phyloP scores from a whole-genome alignment of 441 rosid species.

The Melastoma candidum region DNA sequence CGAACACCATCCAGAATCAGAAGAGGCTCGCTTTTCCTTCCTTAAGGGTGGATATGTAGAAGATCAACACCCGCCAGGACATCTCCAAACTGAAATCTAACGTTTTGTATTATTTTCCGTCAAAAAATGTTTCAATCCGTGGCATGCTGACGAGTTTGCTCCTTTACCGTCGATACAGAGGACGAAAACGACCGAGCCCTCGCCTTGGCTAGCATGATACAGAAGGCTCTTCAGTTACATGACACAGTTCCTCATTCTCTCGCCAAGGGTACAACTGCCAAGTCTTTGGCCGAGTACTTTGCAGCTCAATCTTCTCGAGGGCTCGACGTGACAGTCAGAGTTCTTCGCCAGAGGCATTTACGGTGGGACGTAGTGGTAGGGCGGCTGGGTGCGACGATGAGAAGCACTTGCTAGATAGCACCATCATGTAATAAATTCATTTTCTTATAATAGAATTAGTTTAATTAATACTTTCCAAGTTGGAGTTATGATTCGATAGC shows the following conservation, averaged over 20 bases:
- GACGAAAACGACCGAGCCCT: slow-evolving; percentile 37
- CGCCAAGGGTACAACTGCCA: slow-evolving; percentile 35
- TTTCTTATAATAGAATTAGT: no score
- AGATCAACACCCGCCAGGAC: slow-evolving; percentile 50
- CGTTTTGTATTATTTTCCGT: background rate
- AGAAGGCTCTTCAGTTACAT: slow-evolving; percentile 57
- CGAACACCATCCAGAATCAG: slow-evolving; percentile 23
- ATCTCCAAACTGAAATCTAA: no score
- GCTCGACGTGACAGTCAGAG: slow-evolving; percentile 41
- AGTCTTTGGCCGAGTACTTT: slow-evolving; percentile 70
- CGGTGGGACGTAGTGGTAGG: slow-evolving; percentile 70
- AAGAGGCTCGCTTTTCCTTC: slow-evolving; percentile 84
- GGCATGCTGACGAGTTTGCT: slow-evolving; percentile 8
- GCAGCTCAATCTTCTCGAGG: slow-evolving; percentile 59
- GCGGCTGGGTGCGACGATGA: slow-evolving; percentile 69
- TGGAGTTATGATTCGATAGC: no score
- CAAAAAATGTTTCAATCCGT: background rate
- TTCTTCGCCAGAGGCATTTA: slow-evolving; percentile 38
- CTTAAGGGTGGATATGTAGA: slow-evolving; percentile 74
- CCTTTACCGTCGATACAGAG: slow-evolving; percentile 23
- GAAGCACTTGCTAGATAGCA: slow-evolving; percentile 9
- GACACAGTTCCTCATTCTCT: slow-evolving; percentile 28
- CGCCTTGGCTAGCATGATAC: slow-evolving; percentile 48
- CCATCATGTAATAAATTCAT: no score
- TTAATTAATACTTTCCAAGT: no score